phyloP scores from a whole-genome alignment of 2,329 filamentous ascomycete species.

The Fusarium odoratissimum region DNA sequence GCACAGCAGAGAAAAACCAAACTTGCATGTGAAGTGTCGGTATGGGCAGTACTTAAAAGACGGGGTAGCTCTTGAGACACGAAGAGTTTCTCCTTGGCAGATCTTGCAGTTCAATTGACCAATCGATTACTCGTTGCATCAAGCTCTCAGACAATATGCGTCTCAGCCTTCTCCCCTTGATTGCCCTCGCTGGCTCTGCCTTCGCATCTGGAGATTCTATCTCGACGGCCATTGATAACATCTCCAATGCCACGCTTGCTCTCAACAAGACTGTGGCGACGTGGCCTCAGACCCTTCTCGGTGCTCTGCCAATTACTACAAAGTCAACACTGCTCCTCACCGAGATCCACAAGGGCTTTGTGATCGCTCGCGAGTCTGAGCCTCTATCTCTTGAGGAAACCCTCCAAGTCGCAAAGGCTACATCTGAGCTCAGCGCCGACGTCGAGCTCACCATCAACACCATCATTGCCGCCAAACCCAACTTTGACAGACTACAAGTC shows the following conservation, averaged over 20 bases:
- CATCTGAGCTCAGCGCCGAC: slow-evolving; percentile 49
- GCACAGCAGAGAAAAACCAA: neutral
- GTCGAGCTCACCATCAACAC: slow-evolving; percentile 54
- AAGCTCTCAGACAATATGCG: slow-evolving; percentile 37
- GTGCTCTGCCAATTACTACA: slow-evolving; percentile 55
- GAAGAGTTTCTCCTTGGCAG: slow-evolving; percentile 15
- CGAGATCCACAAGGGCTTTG: slow-evolving; percentile 54
- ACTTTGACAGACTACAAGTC: slow-evolving; percentile 58
- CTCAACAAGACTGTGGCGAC: slow-evolving; percentile 50
- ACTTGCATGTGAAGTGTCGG: slow-evolving; percentile 31
- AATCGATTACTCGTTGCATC: slow-evolving; percentile 28
- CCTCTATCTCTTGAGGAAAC: slow-evolving; percentile 54
- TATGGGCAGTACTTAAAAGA: slow-evolving; percentile 32
- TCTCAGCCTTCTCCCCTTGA: slow-evolving; percentile 40
- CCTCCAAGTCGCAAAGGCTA: slow-evolving; percentile 53
- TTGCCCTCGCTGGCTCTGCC: slow-evolving; percentile 39
- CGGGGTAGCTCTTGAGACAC: neutral
- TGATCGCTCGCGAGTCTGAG: slow-evolving; percentile 52
- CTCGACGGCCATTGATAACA: slow-evolving; percentile 49
- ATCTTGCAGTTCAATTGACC: slow-evolving; percentile 28
- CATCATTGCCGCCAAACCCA: slow-evolving; percentile 55
- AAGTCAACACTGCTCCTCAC: slow-evolving; percentile 54
- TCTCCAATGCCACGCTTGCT: slow-evolving; percentile 48
- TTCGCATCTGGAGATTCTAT: slow-evolving; percentile 52
- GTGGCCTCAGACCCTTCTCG: slow-evolving; percentile 55